Conservation (phyloP, 768 basidiomycete species). For the Melanogaster broomeanus region DNA sequence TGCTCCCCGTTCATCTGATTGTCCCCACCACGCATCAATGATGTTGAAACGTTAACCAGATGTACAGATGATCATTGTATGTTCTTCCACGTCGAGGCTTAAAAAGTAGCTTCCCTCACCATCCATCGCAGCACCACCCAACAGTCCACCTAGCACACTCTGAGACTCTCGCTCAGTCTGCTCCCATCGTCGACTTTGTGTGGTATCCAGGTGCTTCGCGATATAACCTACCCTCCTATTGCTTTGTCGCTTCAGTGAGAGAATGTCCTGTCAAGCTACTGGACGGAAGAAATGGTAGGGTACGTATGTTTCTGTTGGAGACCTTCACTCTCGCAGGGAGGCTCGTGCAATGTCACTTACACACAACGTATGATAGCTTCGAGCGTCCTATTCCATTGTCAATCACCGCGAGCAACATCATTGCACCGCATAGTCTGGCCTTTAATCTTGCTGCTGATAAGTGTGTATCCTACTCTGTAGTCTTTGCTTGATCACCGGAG, state of each 20-base stretch:
- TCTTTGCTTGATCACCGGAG: too few species aligned
- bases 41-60: not conserved
- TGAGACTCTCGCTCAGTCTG: slow-evolving; percentile 50
- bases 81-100: not conserved
- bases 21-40: not conserved
- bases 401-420: slow-evolving; percentile 91
- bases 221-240: slow-evolving; percentile 63
- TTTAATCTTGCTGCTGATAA: slow-evolving; percentile 71
- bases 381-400: slow-evolving; percentile 89
- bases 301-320: too few species aligned
- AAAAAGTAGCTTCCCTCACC: not conserved
- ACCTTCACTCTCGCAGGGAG: too few species aligned
- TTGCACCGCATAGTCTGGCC: slow-evolving; percentile 82
- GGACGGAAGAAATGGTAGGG: slow-evolving; percentile 77
- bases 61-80: slow-evolving; percentile 1
- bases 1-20: not conserved
- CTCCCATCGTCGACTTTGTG: slow-evolving; percentile 72
- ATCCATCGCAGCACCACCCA: not conserved
- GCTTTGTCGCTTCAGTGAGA: slow-evolving; percentile 81
- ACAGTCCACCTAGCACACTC: slow-evolving; percentile 11
- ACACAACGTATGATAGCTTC: slow-evolving; percentile 50
- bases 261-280: slow-evolving; percentile 86
- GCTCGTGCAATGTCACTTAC: too few species aligned
- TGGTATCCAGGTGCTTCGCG: slow-evolving; percentile 85
- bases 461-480: slow-evolving; percentile 36